Evolutionary conservation across 257 asterid species (phyloP), one percentile per base, ranked within the genome.

Genomic region (Schizonepeta tenuifolia): DNA sequence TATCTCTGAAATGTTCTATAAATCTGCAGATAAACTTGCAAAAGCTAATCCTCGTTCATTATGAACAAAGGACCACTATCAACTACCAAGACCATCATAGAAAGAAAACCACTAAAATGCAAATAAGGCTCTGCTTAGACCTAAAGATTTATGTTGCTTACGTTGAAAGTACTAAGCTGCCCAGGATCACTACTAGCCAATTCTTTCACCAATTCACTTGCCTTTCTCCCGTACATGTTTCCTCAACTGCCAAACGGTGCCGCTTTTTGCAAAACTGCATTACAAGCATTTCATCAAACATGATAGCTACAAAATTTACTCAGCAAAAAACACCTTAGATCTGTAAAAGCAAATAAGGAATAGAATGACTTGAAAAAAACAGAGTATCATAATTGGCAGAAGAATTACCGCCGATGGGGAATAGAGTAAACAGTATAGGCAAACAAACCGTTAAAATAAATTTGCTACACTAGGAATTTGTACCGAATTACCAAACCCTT

Each of bases 171-270:
- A 43, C 84, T 54, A 44, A 93, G 87, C 82, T 90, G 93, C 65
- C 98, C 97, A 20, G 86, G 88, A 59, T 91, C 96, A 49, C 83
- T 46, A 40, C 86, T 83, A 1, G 88, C 90, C 22, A 91, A 77
- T 79, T 93, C 98, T 75, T 79, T 89, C 68, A 89, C 92, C 77
- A 93, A 78, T 57, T 87, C 96, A 15, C 86, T 79, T 59, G 87
- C 96, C 76, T 87, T 93, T 78, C 83, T 87, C 58, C 83, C 97
- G 20, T 89, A 89, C 97, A 93, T 90, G 46, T 76, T 72, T 51
- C 62, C 49, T 49, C 41, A 21, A 75, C 63, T 49, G 61, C 28
- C 73, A 65, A 69, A 65, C 2, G 66, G 49, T 10, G 18, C 65
- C 44, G 26, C 31, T 9, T 41, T 35, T 56, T 47, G 81, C 80